These are phyloP conservation scores for Paramyrothecium sp. DNA, from an alignment of 2,329 filamentous ascomycete genomes.

Conservation along the genomic window DNA sequence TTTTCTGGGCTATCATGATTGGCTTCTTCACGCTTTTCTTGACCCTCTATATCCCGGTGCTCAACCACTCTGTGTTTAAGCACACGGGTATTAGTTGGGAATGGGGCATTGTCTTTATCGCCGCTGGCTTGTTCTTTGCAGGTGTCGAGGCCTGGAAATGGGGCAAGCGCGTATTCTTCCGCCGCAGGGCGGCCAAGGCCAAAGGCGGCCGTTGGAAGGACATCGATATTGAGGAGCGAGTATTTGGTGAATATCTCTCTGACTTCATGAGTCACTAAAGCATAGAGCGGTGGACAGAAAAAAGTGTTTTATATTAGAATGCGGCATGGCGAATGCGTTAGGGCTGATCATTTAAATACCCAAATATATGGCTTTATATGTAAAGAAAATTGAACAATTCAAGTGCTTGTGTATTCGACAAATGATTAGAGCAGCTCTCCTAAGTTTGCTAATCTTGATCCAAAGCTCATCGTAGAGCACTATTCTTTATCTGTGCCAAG, in stretches of 20 bases:
- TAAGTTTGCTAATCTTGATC: too few species aligned
- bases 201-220: conserved; percentile 31
- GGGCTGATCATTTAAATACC: too few species aligned
- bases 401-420: too few species aligned
- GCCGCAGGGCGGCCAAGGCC: conserved; percentile 18
- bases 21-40: conserved; percentile 50
- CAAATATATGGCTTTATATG: too few species aligned
- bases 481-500: too few species aligned
- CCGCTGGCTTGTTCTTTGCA: conserved; percentile 52
- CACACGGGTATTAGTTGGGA: conserved; percentile 62
- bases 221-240: conserved; percentile 36
- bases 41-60: conserved; percentile 56
- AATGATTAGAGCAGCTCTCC: too few species aligned
- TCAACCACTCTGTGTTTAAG: conserved; percentile 59
- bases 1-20: conserved; percentile 61
- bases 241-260: conserved; percentile 35
- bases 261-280: background rate
- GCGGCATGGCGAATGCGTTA: too few species aligned
- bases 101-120: conserved; percentile 59
- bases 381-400: too few species aligned
- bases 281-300: background rate
- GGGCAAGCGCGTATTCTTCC: conserved; percentile 47
- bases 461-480: too few species aligned
- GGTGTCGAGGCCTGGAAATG: conserved; percentile 61
- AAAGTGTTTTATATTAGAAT: too few species aligned